These are phyloP conservation scores for Capronia americana DNA, from an alignment of 2,329 filamentous ascomycete species.

Conservation along the genomic window DNA sequence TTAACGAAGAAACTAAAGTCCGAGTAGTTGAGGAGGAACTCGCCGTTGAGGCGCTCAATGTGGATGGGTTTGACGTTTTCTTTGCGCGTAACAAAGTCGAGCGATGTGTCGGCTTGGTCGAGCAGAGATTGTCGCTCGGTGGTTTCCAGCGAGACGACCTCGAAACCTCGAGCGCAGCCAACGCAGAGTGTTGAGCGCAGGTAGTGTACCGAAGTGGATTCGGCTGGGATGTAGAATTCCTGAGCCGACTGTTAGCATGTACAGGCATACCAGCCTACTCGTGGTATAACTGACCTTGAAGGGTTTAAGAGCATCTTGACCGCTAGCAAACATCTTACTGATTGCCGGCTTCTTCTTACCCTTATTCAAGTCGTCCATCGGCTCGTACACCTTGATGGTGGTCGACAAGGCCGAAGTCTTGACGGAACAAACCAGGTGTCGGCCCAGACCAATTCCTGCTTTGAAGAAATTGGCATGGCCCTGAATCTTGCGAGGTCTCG, in stretches of 20 bases:
- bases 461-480: conserved; percentile 99
- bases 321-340: conserved; percentile 91
- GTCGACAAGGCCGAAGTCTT: conserved; percentile 92
- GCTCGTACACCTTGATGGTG: conserved; percentile 99
- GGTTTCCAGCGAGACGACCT: conserved; percentile 94
- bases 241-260: conserved; percentile 44
- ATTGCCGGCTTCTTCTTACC: conserved; percentile 96
- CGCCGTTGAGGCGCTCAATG: conserved; percentile 94
- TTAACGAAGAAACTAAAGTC: conserved; percentile 99
- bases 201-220: conserved; percentile 98
- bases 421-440: conserved; percentile 94
- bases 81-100: conserved; percentile 94
- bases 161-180: conserved; percentile 92
- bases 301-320: conserved; percentile 92
- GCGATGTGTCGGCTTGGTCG: conserved; percentile 95
- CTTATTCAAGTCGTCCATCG: conserved; percentile 91
- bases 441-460: conserved; percentile 89
- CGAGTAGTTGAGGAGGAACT: conserved; percentile 97
- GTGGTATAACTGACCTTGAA: conserved; percentile 68
- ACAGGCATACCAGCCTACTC: neutral
- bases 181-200: conserved; percentile 96
- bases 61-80: conserved; percentile 95
- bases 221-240: conserved; percentile 98
- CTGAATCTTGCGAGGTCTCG: conserved; percentile 92
- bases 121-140: conserved; percentile 97